Evolutionary conservation across 2,329 filamentous ascomycete species (phyloP).

Genomic region (Fusarium irregulare): DNA sequence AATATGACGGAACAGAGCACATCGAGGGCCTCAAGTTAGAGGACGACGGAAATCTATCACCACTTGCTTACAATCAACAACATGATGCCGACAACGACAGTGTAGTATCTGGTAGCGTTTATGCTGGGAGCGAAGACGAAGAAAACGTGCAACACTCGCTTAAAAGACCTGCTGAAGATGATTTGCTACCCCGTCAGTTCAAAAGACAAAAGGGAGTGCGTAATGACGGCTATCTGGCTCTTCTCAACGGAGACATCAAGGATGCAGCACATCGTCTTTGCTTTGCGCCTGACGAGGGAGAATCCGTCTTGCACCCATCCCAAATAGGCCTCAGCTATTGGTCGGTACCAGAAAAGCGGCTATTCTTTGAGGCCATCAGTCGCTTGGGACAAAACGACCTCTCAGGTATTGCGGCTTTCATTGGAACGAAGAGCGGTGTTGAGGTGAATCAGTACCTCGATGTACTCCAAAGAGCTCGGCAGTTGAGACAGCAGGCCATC

Average conservation of each 20-base stretch:
- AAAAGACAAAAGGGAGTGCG: constrained; percentile 60
- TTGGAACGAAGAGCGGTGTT: constrained; percentile 77
- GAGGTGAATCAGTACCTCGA: constrained; percentile 79
- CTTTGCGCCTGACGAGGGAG: constrained; percentile 45
- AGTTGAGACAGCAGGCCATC: constrained; percentile 54
- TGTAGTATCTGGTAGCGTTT: constrained; percentile 26
- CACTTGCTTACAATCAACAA: not conserved
- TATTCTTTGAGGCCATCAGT: constrained; percentile 74
- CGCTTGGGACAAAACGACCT: constrained; percentile 73
- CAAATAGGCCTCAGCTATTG: constrained; percentile 79
- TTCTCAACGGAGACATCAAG: constrained; percentile 69
- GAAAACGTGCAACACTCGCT: constrained; percentile 34
- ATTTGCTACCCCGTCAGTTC: constrained; percentile 49
- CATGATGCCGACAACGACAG: constrained; percentile 18
- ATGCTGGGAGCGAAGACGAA: constrained; percentile 28
- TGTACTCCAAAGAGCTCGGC: constrained; percentile 66
- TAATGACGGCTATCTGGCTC: constrained; percentile 60
- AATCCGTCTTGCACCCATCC: constrained; percentile 50
- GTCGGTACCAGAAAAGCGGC: constrained; percentile 76
- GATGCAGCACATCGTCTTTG: constrained; percentile 59
- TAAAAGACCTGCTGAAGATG: constrained; percentile 48
- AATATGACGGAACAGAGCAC: constrained; percentile 13
- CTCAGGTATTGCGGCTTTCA: constrained; percentile 68
- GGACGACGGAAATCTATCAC: not conserved
- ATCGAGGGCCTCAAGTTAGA: constrained; percentile 22